These are phyloP conservation scores for Anthracocystis panici-leucophaei DNA, from an alignment of 1,284 basidiomycete species.

Conservation along the genomic window DNA sequence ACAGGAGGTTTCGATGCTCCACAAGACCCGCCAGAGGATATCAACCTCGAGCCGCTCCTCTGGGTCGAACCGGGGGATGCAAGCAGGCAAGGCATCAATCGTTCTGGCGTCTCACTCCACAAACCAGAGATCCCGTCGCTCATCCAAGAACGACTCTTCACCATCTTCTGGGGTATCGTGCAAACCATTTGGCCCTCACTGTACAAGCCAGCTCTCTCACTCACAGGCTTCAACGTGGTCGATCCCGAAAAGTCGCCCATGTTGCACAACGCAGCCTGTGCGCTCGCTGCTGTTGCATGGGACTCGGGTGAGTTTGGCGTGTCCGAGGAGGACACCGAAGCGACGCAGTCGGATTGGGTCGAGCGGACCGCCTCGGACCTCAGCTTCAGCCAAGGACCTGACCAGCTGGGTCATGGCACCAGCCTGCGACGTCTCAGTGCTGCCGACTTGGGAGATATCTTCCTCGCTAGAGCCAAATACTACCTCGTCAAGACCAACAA, in stretches of 20 bases:
- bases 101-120: conserved; percentile 39
- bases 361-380: conserved; percentile 45
- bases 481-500: conserved; percentile 54
- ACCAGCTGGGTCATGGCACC: conserved; percentile 26
- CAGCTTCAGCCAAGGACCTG: conserved; percentile 30
- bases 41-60: conserved; percentile 40
- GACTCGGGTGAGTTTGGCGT: conserved; percentile 41
- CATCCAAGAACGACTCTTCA: conserved; percentile 50
- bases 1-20: background rate
- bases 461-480: conserved; percentile 55
- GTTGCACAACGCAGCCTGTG: conserved; percentile 53
- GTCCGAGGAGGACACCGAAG: conserved; percentile 41
- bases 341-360: conserved; percentile 41
- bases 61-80: conserved; percentile 43
- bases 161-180: conserved; percentile 52
- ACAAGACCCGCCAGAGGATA: conserved; percentile 15
- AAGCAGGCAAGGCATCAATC: conserved; percentile 23
- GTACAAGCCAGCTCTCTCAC: conserved; percentile 37
- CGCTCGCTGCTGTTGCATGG: conserved; percentile 52
- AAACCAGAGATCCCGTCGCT: conserved; percentile 45
- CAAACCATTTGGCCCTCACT: conserved; percentile 55
- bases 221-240: conserved; percentile 38
- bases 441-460: conserved; percentile 47
- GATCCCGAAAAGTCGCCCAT: conserved; percentile 53
- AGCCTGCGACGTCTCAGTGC: conserved; percentile 29